Conservation (phyloP, 1,284 basidiomycete species). For the Cryptococcus sp. region DNA sequence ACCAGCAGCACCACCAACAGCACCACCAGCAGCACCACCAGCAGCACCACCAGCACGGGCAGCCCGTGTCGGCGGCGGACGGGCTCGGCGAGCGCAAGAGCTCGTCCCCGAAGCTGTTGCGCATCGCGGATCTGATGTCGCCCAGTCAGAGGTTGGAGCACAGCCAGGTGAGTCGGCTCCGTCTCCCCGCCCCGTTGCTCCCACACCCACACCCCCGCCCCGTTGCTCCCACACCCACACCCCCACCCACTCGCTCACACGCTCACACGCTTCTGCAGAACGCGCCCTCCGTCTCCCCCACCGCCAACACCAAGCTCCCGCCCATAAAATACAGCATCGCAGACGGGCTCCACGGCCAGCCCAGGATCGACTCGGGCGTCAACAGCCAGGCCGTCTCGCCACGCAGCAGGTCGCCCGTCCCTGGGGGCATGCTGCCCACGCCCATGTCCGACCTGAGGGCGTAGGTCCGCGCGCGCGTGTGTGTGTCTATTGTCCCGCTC, state of each 20-base stretch:
- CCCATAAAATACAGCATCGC: background rate
- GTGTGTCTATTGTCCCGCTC: background rate
- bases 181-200: background rate
- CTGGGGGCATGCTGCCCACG: background rate
- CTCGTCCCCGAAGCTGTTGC: slow-evolving; percentile 16
- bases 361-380: background rate
- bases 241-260: too few species aligned
- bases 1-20: background rate
- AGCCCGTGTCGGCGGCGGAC: background rate
- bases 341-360: background rate
- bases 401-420: too few species aligned
- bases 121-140: slow-evolving; percentile 19
- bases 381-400: background rate
- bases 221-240: too few species aligned
- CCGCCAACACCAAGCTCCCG: background rate
- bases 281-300: background rate
- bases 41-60: background rate
- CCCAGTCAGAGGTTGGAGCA: background rate
- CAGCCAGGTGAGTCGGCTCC: background rate
- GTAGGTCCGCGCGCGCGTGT: background rate
- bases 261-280: too few species aligned
- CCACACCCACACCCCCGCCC: too few species aligned
- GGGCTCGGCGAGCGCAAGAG: background rate
- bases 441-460: slow-evolving; percentile 1
- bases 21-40: background rate